These are phyloP conservation scores for Drechslerella coelobrocha DNA, from an alignment of 2,329 filamentous ascomycete genomes.

Conservation along the genomic window DNA sequence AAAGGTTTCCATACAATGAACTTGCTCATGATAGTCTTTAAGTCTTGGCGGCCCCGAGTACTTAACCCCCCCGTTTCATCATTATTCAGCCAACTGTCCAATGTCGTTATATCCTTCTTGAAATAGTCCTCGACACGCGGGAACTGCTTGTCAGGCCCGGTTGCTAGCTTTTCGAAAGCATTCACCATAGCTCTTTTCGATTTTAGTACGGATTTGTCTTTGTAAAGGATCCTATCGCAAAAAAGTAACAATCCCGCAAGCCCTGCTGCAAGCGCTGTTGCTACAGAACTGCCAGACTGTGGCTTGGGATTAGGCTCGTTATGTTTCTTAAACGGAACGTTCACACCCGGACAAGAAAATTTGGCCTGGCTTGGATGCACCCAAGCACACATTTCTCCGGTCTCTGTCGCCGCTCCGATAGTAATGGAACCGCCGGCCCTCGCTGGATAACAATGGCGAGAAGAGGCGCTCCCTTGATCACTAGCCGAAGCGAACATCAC, in stretches of 20 bases:
- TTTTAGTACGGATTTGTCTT: not conserved
- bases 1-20: not conserved
- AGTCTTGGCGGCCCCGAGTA: not conserved
- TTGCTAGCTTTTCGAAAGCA: not conserved
- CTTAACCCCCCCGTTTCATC: not conserved
- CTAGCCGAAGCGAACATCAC: not conserved
- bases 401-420: not conserved
- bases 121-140: conserved; percentile 5
- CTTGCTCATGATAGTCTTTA: not conserved
- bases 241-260: not conserved
- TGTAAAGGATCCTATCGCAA: not conserved
- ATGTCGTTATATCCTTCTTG: not conserved
- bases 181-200: not conserved
- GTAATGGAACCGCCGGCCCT: not conserved
- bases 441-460: not conserved
- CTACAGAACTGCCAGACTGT: not conserved
- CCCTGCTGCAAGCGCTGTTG: not conserved
- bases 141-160: conserved; percentile 4
- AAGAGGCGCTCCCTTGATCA: not conserved
- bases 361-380: conserved; percentile 3
- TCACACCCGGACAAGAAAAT: not conserved
- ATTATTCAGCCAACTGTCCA: not conserved
- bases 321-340: conserved; percentile 1
- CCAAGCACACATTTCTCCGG: conserved; percentile 1
- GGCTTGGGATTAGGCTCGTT: not conserved